These are phyloP conservation scores for Paraphysoderma sedebokerense DNA, from an alignment of 371 early-diverging fungal genomes.

Conservation along the genomic window DNA sequence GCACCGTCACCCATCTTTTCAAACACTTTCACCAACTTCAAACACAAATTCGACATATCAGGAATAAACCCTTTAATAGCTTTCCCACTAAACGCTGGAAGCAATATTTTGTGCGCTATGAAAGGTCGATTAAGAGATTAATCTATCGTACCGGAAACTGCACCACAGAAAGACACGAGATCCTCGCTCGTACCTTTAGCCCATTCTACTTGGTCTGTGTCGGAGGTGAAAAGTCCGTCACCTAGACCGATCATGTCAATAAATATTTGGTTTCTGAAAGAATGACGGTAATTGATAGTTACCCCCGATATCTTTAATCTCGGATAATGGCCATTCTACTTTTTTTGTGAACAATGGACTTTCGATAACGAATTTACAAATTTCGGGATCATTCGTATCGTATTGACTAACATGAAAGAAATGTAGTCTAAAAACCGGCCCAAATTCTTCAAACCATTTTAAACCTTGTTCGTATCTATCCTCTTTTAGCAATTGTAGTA, in stretches of 20 bases:
- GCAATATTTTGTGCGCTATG: constrained; percentile 26
- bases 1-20: constrained; percentile 11
- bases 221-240: constrained; percentile 22
- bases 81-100: constrained; percentile 23
- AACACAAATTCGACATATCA: constrained; percentile 7
- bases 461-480: no score
- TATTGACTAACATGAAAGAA: no score
- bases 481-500: no score
- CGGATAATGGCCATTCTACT: constrained; percentile 8
- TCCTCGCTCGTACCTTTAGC: no score
- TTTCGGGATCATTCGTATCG: constrained; percentile 9
- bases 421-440: no score
- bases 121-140: no score
- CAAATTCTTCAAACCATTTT: no score
- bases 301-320: constrained; percentile 13
- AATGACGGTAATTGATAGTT: constrained; percentile 5
- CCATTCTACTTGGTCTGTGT: constrained; percentile 23
- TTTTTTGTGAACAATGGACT: constrained; percentile 24
- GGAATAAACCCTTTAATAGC: constrained; percentile 15
- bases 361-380: constrained; percentile 19
- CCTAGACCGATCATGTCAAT: neutral
- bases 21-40: constrained; percentile 1
- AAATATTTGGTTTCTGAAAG: neutral
- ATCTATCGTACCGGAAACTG: no score
- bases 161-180: no score